Evolutionary conservation across 192 early-diverging fungal species (phyloP), one percentile per base, ranked within the genome.

Genomic region (Mortierella claussenii): DNA sequence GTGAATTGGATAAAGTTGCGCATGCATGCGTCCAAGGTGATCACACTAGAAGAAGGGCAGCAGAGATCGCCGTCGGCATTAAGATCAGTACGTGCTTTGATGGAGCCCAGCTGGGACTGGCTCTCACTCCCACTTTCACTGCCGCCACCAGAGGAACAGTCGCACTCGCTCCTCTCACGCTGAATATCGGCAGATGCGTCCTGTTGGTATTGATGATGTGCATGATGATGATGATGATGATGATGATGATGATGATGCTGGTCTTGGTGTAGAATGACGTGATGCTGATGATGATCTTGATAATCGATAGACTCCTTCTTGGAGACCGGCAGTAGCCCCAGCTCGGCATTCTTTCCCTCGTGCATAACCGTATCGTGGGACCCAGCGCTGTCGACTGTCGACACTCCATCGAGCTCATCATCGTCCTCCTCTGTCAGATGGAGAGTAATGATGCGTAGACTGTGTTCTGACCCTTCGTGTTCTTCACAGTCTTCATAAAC

Each of bases 1-100:
- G 92, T 93, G 63, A 92, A 95, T 59, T 87, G 68, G 63, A 85
- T 84, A 75, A 95, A 92, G 61, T 95, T 95, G 55, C 86, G 83
- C 42, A 95, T 85, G 68, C 92, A 93, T 11, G 83, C 85, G 60
- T 89, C 85, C 69, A 94, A 82, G 8, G 88, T 86, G n/a, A 88
- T 82, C 18, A 89, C 87, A 61, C 73, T 76, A 62, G 63, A 62
- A 61, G 73, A 67, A 51, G 73, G 64, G 46, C 73, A 76, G 53
- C 73, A 76, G 42, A 76, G 59, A 61, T 76, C 73, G 58, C 64
- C 73, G 53, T 60, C 63, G 34, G 50, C 45, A 54, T 59, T 74
- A 52, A 53, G 51, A 65, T 65, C 45, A 47, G 53, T 51, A 32
- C 17, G 30, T 2, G 36, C 45, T 58, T 59, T 69, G 40, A 33